These are phyloP conservation scores for Salvia rosmarinus DNA, from an alignment of 257 asterid species.

Conservation along the genomic window DNA sequence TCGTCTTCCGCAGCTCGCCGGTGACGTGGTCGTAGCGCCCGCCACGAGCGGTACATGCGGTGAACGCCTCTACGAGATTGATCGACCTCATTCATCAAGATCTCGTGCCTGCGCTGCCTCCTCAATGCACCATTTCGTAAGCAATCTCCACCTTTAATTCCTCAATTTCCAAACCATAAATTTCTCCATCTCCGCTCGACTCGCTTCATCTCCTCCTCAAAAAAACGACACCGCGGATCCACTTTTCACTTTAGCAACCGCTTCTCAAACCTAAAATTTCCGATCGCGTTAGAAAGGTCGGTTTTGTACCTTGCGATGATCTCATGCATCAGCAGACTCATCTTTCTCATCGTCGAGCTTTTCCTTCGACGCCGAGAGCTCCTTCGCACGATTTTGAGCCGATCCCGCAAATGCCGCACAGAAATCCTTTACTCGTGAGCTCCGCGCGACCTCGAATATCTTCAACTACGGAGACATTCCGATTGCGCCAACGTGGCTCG, in stretches of 20 bases:
- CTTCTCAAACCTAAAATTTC: conserved; percentile 56
- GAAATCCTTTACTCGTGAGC: conserved; percentile 44
- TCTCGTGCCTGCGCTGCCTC: conserved; percentile 39
- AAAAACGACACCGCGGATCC: conserved; percentile 55
- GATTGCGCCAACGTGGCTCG: no score
- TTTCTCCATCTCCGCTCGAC: conserved; percentile 47
- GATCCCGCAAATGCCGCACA: conserved; percentile 58
- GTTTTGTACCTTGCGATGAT: conserved; percentile 55
- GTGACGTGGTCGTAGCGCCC: no score
- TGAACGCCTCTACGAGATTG: no score
- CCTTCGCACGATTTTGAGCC: conserved; percentile 49
- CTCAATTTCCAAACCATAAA: conserved; percentile 45
- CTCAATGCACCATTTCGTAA: conserved; percentile 40
- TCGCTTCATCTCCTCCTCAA: conserved; percentile 64
- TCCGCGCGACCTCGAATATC: conserved; percentile 43
- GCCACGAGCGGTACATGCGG: no score
- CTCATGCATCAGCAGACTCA: conserved; percentile 57
- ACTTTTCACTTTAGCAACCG: conserved; percentile 45
- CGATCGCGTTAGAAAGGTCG: conserved; percentile 56
- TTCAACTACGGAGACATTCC: no score
- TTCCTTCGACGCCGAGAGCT: conserved; percentile 47
- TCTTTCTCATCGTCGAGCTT: conserved; percentile 55
- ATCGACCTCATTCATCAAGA: conserved; percentile 34
- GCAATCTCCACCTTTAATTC: conserved; percentile 43
- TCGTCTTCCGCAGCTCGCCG: no score